These are phyloP conservation scores for Cryphonectria radicalis DNA, from an alignment of 2,329 filamentous ascomycete genomes.

Conservation along the genomic window DNA sequence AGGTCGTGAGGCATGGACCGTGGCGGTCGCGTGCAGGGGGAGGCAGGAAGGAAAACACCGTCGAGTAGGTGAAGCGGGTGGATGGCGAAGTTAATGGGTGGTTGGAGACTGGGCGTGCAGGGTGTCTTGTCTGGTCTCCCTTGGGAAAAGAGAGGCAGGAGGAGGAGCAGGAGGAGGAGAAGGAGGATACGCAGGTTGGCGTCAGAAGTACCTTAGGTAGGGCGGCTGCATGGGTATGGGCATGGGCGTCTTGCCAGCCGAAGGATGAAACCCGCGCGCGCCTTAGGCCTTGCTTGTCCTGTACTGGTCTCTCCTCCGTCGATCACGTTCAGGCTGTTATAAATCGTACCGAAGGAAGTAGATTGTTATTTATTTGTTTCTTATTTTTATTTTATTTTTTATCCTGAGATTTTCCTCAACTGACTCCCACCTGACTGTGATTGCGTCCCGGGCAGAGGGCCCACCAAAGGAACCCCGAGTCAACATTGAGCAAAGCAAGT, in stretches of 20 bases:
- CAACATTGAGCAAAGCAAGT: neutral
- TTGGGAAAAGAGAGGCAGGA: neutral
- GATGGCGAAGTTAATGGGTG: neutral
- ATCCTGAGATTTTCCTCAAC: neutral
- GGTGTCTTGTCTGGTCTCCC: neutral
- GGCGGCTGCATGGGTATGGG: neutral
- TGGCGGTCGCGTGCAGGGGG: neutral
- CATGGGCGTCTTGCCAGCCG: neutral
- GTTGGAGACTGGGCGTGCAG: neutral
- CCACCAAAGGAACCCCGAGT: neutral
- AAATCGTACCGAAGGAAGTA: neutral
- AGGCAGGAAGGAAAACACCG: neutral
- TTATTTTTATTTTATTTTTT: neutral
- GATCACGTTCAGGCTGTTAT: neutral
- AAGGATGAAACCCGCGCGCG: slow-evolving; percentile 4
- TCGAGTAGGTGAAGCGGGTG: neutral
- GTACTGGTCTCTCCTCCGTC: neutral
- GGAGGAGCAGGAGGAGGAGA: neutral
- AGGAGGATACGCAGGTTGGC: neutral
- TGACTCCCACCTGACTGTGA: neutral
- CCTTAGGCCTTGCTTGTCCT: neutral
- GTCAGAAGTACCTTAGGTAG: neutral
- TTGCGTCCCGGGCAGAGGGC: neutral
- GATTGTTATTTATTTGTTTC: neutral
- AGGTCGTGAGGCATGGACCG: neutral